phyloP scores from a whole-genome alignment of 352 stramenopile species.

The Phytophthora megakarya region DNA sequence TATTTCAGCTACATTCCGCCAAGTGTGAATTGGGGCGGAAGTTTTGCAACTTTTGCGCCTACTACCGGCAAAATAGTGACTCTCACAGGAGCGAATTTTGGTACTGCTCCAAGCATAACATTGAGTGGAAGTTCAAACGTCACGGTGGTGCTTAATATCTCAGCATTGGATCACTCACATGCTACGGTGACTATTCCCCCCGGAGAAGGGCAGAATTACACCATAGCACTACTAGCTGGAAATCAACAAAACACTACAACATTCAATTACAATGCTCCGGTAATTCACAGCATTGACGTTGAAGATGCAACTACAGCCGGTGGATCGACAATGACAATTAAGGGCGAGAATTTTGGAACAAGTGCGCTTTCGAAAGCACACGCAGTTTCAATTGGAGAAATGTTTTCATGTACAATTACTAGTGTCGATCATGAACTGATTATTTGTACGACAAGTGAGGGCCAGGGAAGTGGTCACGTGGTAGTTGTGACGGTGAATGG shows the following conservation, averaged over 20 bases:
- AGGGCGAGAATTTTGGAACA: conserved; percentile 56
- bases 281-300: conserved; percentile 41
- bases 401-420: conserved; percentile 42
- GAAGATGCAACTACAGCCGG: conserved; percentile 45
- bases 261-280: conserved; percentile 60
- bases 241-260: conserved; percentile 45
- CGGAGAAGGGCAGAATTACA: conserved; percentile 50
- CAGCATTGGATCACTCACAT: conserved; percentile 34
- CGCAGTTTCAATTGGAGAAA: conserved; percentile 33
- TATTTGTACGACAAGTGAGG: conserved; percentile 43
- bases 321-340: conserved; percentile 52
- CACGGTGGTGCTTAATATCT: conserved; percentile 27
- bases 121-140: conserved; percentile 11
- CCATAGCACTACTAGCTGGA: conserved; percentile 40
- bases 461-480: conserved; percentile 42
- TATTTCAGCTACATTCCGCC: conserved; percentile 63
- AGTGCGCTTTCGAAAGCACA: conserved; percentile 44
- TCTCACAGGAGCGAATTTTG: conserved; percentile 52
- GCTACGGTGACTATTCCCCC: conserved; percentile 51
- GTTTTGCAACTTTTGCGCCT: conserved; percentile 34
- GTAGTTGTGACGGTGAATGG: conserved; percentile 49
- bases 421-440: conserved; percentile 42
- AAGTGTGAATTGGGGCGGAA: conserved; percentile 42
- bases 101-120: conserved; percentile 36
- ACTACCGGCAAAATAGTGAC: conserved; percentile 51